A percentile compares a stretch with the other conserved stretches of the same genome.
These are phyloP conservation scores for Colletotrichum shisoi DNA, from an alignment of 2,329 filamentous ascomycete species.

Conservation along the genomic window DNA sequence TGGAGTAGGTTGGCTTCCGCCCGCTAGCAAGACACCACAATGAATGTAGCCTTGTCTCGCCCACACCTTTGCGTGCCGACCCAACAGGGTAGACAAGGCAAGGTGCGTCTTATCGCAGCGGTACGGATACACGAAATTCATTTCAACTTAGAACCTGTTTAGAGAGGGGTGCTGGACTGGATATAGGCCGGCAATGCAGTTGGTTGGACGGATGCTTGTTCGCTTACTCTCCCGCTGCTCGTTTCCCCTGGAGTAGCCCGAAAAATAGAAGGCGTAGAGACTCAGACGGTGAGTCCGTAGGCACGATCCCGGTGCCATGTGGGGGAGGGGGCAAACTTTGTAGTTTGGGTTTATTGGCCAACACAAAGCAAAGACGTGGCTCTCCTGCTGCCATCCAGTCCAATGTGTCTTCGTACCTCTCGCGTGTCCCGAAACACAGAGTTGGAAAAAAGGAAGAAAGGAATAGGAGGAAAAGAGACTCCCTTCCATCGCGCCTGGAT, in stretches of 20 bases:
- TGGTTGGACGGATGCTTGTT: neutral
- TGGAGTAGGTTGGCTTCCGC: neutral
- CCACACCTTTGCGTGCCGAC: neutral
- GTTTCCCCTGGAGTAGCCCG: neutral
- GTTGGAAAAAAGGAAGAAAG: no score
- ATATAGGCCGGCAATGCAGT: no score
- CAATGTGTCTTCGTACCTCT: neutral
- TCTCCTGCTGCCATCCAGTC: neutral
- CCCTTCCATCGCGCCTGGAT: slow-evolving; percentile 10
- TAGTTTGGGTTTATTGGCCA: neutral
- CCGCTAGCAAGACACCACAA: neutral
- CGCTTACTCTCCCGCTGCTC: neutral
- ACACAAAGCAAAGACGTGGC: no score
- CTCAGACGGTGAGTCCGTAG: neutral
- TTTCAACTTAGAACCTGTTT: neutral
- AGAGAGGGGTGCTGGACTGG: no score
- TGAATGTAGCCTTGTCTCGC: slow-evolving; percentile 2
- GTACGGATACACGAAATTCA: neutral
- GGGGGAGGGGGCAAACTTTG: neutral
- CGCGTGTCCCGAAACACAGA: slow-evolving; percentile 11
- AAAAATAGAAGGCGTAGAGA: neutral
- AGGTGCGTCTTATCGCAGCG: neutral
- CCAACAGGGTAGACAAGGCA: neutral
- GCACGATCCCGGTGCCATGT: neutral
- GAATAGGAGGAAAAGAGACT: slow-evolving; percentile 20